Evolutionary conservation across 2,329 filamentous ascomycete genomes (phyloP), one percentile per base, ranked within the genome.

Genomic region (Neopestalotiopsis rosae): DNA sequence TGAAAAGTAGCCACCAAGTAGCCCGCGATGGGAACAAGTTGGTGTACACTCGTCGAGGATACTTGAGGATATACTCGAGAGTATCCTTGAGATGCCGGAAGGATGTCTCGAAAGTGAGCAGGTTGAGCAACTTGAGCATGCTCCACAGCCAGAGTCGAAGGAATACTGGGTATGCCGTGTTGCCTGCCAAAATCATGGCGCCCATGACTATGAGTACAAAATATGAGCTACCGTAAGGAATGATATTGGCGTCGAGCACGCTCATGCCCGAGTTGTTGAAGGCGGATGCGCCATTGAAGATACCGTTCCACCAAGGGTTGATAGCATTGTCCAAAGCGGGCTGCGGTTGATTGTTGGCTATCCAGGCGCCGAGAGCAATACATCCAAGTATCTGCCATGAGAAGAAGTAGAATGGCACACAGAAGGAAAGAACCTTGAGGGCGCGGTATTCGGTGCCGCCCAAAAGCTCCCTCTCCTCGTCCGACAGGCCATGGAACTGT

Each of bases 261-360:
- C 81, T 85, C 85, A 89, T 87, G n/a, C 87, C 87, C 9, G 82
- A 85, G 69, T 88, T 89, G 76, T 87, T 88, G 76, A 88, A 89
- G 0, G 86, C 86, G 32, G 84, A 86, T 7, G 87, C 81, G 5
- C 84, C 84, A 71, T 88, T 86, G 79, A 89, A 89, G 40, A 83
- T 81, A 38, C 86, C 86, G 5, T 86, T 79, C 86, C 87, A 89
- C 84, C 85, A 88, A 59, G 87, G 84, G 71, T 87, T 86, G 62
- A 78, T 76, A 1, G 72, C 68, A 49, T 78, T 78, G 70, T 73
- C 75, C 38, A 69, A 72, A 13, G 85, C 79, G 20, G 81, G 83
- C 45, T 87, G 76, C 9, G 79, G 81, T 3, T 40, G 81, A 81
- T 64, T 85, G 70, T 20, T 86, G 58, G 74, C 87, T 85, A 81